Evolutionary conservation across 164 flowering plant genomes (phyloP).

Genomic region (Annona cherimola): DNA sequence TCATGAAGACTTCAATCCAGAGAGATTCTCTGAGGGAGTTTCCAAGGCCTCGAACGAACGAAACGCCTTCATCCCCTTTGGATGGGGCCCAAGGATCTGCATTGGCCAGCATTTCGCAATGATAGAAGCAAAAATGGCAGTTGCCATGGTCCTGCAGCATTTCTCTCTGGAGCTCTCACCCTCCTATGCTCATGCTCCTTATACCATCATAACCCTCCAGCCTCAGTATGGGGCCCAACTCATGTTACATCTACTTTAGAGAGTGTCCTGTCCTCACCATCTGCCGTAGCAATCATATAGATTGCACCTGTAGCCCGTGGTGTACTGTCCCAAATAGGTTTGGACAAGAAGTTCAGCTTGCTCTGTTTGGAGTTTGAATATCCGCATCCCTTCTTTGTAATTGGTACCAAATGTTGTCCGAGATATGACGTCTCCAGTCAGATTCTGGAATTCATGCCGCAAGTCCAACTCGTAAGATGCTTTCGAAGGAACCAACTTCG

Average conservation of each 20-base stretch:
- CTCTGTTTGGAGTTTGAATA: constrained; percentile 23
- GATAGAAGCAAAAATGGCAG: constrained; percentile 18
- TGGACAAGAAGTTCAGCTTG: constrained; percentile 3
- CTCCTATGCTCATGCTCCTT: constrained; percentile 15
- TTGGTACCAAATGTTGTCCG: constrained; percentile 30
- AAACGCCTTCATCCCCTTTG: constrained; percentile 17
- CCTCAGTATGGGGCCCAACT: constrained; percentile 19
- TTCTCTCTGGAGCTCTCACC: constrained; percentile 17
- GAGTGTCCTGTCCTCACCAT: background rate
- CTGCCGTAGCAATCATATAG: background rate
- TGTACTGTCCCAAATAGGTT: constrained; percentile 3
- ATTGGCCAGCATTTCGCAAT: constrained; percentile 15
- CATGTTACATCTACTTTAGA: constrained; percentile 2
- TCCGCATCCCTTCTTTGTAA: constrained; percentile 25
- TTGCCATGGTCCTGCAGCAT: constrained; percentile 19
- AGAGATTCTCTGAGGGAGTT: constrained; percentile 17
- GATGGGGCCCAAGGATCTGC: constrained; percentile 21
- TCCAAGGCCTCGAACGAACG: constrained; percentile 17
- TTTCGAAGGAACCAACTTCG: constrained; percentile 2
- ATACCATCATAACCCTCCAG: constrained; percentile 4
- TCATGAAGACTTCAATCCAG: constrained; percentile 21
- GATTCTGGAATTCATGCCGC: constrained; percentile 17
- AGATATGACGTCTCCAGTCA: constrained; percentile 28
- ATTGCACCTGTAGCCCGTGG: constrained; percentile 29
- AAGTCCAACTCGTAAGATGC: constrained; percentile 22